phyloP scores from a whole-genome alignment of 2,329 filamentous ascomycete species.

The Arthrinium phaeospermum region DNA sequence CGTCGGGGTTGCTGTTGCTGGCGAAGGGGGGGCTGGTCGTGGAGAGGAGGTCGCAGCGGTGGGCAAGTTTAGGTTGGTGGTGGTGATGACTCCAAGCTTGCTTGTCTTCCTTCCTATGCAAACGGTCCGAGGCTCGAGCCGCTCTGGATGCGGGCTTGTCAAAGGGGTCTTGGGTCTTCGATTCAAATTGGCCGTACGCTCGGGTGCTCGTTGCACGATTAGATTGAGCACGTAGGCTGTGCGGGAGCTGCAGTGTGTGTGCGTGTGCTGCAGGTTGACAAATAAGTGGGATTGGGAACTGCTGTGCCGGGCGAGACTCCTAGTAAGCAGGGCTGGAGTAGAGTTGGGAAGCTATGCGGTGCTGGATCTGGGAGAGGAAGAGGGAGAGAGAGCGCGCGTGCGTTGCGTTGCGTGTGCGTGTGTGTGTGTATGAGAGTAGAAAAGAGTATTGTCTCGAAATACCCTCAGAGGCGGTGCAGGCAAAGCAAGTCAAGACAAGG shows the following conservation, averaged over 20 bases:
- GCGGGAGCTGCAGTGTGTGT: constrained; percentile 13
- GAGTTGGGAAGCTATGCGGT: constrained; percentile 11
- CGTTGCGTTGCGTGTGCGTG: too few species aligned
- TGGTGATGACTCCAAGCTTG: background rate
- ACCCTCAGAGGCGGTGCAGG: constrained; percentile 14
- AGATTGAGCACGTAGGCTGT: constrained; percentile 13
- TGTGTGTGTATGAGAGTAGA: background rate
- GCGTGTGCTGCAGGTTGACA: constrained; percentile 14
- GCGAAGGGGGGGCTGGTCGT: constrained; percentile 3
- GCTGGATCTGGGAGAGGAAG: background rate
- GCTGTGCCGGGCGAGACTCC: constrained; percentile 7
- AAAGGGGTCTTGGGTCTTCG: background rate
- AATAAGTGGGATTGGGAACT: constrained; percentile 14
- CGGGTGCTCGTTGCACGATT: constrained; percentile 14
- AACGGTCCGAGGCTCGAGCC: constrained; percentile 7
- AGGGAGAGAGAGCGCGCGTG: background rate
- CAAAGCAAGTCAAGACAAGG: constrained; percentile 18
- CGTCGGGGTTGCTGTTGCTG: background rate
- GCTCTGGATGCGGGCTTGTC: constrained; percentile 9
- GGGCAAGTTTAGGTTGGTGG: background rate
- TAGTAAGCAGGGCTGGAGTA: background rate
- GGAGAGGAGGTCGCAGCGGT: background rate
- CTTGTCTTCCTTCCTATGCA: background rate
- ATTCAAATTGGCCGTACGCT: constrained; percentile 1
- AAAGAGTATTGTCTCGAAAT: constrained; percentile 8